phyloP scores from a whole-genome alignment of 805 yeast species.

The Barnettozyma siamensis region DNA sequence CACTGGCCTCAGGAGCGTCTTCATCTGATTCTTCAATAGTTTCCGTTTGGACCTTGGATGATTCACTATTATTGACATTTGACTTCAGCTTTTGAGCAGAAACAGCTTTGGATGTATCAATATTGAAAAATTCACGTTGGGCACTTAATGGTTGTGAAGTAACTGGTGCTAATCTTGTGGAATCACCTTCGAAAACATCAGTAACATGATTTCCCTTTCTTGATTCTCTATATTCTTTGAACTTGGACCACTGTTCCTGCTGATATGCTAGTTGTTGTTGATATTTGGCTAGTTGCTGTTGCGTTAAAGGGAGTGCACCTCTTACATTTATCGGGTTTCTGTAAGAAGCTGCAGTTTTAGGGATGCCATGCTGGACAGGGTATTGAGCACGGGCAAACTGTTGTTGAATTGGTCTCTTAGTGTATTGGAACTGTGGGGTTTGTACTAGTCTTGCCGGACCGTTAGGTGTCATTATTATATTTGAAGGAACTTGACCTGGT shows the following conservation, averaged over 20 bases:
- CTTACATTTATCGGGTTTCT: constrained; percentile 14
- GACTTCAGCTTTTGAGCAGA: neutral
- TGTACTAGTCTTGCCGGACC: constrained; percentile 5
- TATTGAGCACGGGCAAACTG: constrained; percentile 5
- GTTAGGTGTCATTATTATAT: constrained; percentile 7
- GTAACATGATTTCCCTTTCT: constrained; percentile 31
- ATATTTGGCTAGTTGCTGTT: constrained; percentile 19
- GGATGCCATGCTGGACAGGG: constrained; percentile 7
- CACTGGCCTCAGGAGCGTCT: constrained; percentile 28
- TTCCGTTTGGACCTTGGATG: neutral
- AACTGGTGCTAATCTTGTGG: constrained; percentile 41
- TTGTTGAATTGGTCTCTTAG: constrained; percentile 1
- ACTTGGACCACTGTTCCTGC: constrained; percentile 24
- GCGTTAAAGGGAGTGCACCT: constrained; percentile 19
- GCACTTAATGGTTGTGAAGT: constrained; percentile 48
- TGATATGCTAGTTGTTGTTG: constrained; percentile 24
- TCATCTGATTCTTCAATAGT: constrained; percentile 14
- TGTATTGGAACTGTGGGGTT: constrained; percentile 5
- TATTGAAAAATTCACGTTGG: constrained; percentile 35
- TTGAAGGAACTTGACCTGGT: constrained; percentile 1
- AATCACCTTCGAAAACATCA: constrained; percentile 45
- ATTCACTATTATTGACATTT: constrained; percentile 5
- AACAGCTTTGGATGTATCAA: constrained; percentile 16
- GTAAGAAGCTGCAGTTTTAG: constrained; percentile 20
- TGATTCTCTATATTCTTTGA: constrained; percentile 21